These are phyloP conservation scores for Ustilago vetiveriae DNA, from an alignment of 1,284 basidiomycete genomes.

Conservation along the genomic window DNA sequence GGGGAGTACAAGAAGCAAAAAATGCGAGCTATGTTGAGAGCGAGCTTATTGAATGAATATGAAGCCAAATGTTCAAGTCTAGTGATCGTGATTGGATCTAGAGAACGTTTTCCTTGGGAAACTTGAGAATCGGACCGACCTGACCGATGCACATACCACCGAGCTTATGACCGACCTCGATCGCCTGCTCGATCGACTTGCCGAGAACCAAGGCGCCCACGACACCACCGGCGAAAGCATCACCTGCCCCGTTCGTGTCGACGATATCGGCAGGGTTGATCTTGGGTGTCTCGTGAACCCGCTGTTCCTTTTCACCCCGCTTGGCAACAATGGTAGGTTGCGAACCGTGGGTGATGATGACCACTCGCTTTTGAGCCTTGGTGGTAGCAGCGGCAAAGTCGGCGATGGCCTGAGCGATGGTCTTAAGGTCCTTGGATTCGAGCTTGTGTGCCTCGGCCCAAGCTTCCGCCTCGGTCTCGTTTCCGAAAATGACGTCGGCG, in stretches of 20 bases:
- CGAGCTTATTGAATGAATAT: background rate
- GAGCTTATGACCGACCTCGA: conserved; percentile 88
- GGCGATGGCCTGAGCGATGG: conserved; percentile 64
- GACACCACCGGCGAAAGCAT: conserved; percentile 98
- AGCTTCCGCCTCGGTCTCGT: conserved; percentile 91
- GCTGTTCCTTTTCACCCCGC: conserved; percentile 71
- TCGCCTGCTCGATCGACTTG: conserved; percentile 80
- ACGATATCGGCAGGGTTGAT: conserved; percentile 72
- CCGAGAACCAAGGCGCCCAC: conserved; percentile 84
- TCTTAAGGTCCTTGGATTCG: conserved; percentile 57
- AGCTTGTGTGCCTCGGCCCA: conserved; percentile 75
- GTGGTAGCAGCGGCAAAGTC: conserved; percentile 43
- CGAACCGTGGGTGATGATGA: conserved; percentile 91
- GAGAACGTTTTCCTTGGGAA: conserved; percentile 61
- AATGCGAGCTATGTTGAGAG: conserved; percentile 44
- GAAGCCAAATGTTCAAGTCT: too few species aligned
- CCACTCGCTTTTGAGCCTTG: conserved; percentile 75
- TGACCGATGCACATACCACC: conserved; percentile 87
- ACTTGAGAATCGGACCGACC: conserved; percentile 71
- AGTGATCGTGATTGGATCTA: conserved; percentile 27
- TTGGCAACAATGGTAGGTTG: conserved; percentile 82
- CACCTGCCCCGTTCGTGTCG: conserved; percentile 99
- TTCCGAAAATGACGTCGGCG: conserved; percentile 72
- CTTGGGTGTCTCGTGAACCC: conserved; percentile 70
- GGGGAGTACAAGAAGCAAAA: conserved; percentile 4